phyloP scores from a whole-genome alignment of 2,329 filamentous ascomycete species.

The Ambrosiella beaveri region DNA sequence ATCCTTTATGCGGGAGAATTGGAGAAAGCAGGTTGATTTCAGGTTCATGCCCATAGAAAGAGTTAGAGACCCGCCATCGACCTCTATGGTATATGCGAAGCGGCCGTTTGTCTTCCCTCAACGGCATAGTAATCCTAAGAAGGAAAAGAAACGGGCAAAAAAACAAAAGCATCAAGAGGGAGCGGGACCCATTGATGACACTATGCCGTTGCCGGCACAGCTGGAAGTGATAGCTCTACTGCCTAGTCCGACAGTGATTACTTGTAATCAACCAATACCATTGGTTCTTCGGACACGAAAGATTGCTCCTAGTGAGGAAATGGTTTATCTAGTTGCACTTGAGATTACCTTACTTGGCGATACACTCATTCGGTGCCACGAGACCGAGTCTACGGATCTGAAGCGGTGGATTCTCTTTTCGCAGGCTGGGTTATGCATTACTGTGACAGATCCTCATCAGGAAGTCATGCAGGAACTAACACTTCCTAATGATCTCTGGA shows the following conservation, averaged over 20 bases:
- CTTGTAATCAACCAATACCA: slow-evolving; percentile 73
- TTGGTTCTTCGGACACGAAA: slow-evolving; percentile 67
- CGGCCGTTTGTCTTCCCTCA: slow-evolving; percentile 44
- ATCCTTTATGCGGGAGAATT: slow-evolving; percentile 85
- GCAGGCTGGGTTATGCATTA: slow-evolving; percentile 52
- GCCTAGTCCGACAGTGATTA: slow-evolving; percentile 74
- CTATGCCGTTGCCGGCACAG: slow-evolving; percentile 34
- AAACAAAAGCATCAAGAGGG: slow-evolving; percentile 9
- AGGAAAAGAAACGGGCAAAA: not conserved
- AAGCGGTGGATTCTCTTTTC: slow-evolving; percentile 62
- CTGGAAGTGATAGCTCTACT: slow-evolving; percentile 64
- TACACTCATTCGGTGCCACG: slow-evolving; percentile 64
- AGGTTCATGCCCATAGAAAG: slow-evolving; percentile 89
- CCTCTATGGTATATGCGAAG: slow-evolving; percentile 70
- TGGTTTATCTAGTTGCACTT: slow-evolving; percentile 58
- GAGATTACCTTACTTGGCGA: slow-evolving; percentile 68
- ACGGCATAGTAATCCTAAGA: slow-evolving; percentile 15
- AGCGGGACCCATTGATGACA: not conserved
- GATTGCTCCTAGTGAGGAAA: slow-evolving; percentile 48
- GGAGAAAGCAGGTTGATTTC: slow-evolving; percentile 50
- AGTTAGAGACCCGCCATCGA: slow-evolving; percentile 47
- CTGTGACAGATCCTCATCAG: slow-evolving; percentile 37
- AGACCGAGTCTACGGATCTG: slow-evolving; percentile 50
- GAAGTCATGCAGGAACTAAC: slow-evolving; percentile 48
- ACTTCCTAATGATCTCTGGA: slow-evolving; percentile 60